Percentiles rank a stretch among this genome's conserved stretches.
Conservation (phyloP, 139 green algal species). For the Dunaliella primolecta region DNA sequence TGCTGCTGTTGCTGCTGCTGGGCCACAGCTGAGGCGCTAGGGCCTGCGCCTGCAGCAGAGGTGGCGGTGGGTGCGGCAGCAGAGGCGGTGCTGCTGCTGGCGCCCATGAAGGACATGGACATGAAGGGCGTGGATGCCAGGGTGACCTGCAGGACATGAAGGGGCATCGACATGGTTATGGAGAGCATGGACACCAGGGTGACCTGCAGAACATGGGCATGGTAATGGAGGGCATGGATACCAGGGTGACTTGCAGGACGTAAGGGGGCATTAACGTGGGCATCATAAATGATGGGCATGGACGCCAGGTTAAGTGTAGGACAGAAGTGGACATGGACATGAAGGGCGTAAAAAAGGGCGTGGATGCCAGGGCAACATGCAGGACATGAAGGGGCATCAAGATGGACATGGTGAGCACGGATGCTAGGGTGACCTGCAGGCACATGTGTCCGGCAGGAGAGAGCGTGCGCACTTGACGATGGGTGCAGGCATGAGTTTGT, state of each 20-base stretch:
- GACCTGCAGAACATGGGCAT: constrained; percentile 43
- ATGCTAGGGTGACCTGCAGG: constrained; percentile 39
- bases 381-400: too few relatives aligned
- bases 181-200: constrained; percentile 47
- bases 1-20: constrained; percentile 12
- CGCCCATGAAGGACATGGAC: constrained; percentile 54
- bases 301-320: too few relatives aligned
- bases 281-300: too few relatives aligned
- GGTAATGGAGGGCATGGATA: constrained; percentile 48
- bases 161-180: constrained; percentile 52
- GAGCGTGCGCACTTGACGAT: too few relatives aligned
- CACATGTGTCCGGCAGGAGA: constrained; percentile 56
- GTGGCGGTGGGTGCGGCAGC: constrained; percentile 40
- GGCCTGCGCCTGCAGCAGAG: constrained; percentile 45
- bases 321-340: constrained; percentile 52
- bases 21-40: neutral
- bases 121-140: constrained; percentile 54
- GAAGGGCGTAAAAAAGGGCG: too few relatives aligned
- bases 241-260: too few relatives aligned
- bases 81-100: neutral
- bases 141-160: constrained; percentile 31
- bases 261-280: too few relatives aligned
- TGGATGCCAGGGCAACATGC: constrained; percentile 39
- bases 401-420: constrained; percentile 53
- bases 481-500: too few relatives aligned